phyloP scores from a whole-genome alignment of 176 grass and related monocot genomes.

The Oryza nivara region DNA sequence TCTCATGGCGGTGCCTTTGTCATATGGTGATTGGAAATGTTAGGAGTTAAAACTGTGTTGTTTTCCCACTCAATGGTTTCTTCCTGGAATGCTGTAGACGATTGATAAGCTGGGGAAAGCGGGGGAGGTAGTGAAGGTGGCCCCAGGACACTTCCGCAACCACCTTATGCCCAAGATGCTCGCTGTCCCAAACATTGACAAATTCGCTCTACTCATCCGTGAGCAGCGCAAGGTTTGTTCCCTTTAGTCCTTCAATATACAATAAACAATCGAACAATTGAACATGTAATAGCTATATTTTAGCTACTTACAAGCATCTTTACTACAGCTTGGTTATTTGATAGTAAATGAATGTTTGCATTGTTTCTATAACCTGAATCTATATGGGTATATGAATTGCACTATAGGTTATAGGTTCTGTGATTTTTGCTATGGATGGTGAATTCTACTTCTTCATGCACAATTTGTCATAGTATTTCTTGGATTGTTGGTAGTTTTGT shows the following conservation, averaged over 20 bases:
- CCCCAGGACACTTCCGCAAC: slow-evolving; percentile 90
- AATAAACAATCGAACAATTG: no score
- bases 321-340: neutral
- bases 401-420: neutral
- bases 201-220: slow-evolving; percentile 74
- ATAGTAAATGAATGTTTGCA: neutral
- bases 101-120: slow-evolving; percentile 91
- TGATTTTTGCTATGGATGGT: neutral
- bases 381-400: slow-evolving; percentile 3
- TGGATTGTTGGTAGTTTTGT: neutral
- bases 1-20: neutral
- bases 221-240: slow-evolving; percentile 81
- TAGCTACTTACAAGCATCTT: neutral
- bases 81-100: slow-evolving; percentile 41
- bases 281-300: neutral
- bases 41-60: neutral
- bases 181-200: slow-evolving; percentile 90
- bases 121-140: slow-evolving; percentile 86
- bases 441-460: neutral
- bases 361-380: neutral
- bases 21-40: neutral
- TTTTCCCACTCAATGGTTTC: neutral
- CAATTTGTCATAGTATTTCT: neutral
- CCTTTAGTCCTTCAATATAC: neutral
- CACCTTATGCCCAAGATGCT: slow-evolving; percentile 93